These are phyloP conservation scores for Solanum pennellii DNA, from an alignment of 257 asterid genomes.

Conservation along the genomic window DNA sequence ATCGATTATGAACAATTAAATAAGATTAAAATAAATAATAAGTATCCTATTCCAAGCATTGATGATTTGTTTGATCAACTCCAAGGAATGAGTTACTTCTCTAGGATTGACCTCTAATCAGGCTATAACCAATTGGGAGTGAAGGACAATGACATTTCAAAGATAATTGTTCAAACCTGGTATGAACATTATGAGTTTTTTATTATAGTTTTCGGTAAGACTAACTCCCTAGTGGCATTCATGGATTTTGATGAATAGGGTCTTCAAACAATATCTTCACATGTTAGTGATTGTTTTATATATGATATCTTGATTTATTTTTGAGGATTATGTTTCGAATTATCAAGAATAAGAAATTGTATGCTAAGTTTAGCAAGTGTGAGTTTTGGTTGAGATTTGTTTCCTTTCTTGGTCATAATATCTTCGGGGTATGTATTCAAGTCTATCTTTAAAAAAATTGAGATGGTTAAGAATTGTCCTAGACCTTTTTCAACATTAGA, in stretches of 20 bases:
- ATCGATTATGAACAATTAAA: no score
- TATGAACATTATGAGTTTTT: background rate
- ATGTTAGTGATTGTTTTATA: background rate
- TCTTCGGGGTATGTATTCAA: background rate
- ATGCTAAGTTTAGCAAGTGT: background rate
- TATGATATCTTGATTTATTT: no score
- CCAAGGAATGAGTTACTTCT: background rate
- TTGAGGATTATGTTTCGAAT: background rate
- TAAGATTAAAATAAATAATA: no score
- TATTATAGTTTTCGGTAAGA: background rate
- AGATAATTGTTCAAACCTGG: no score
- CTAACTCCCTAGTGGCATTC: background rate
- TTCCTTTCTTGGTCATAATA: background rate
- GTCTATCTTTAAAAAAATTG: background rate
- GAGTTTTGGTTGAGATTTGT: background rate
- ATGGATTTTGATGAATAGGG: background rate
- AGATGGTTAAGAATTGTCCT: background rate
- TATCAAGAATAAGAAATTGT: no score
- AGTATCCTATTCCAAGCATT: background rate
- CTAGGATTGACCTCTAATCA: background rate
- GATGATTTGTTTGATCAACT: background rate
- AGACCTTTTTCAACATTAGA: background rate
- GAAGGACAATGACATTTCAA: no score
- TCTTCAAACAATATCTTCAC: background rate
- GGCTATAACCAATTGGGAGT: background rate